Percentiles rank a stretch among this genome's conserved stretches.
Evolutionary conservation across 441 rosid genomes (phyloP).

Genomic region (Mallotus repandus): DNA sequence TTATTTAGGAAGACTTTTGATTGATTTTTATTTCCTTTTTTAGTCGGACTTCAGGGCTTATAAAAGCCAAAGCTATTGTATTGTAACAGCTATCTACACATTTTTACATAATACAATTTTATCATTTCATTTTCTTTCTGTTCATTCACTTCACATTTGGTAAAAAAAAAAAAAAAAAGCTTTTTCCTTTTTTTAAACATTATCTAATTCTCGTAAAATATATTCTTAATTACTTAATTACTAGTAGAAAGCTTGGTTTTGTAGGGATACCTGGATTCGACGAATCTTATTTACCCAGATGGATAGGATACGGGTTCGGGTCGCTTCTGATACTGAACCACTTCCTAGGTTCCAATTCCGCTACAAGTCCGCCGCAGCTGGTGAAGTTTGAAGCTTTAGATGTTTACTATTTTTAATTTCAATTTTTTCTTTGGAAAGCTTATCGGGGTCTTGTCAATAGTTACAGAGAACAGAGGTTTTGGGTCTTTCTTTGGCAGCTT

Average conservation of each 20-base stretch:
- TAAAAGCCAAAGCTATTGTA: too few species aligned
- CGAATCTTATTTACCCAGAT: slow-evolving; percentile 87
- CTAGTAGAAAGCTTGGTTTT: neutral
- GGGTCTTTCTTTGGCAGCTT: slow-evolving; percentile 78
- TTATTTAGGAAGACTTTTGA: too few species aligned
- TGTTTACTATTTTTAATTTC: neutral
- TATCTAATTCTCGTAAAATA: neutral
- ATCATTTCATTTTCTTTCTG: too few species aligned
- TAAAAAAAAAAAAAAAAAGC: slow-evolving; percentile 11
- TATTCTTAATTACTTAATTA: neutral
- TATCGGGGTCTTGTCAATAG: neutral
- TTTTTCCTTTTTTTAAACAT: neutral
- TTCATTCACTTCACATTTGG: slow-evolving; percentile 92
- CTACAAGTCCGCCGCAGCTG: slow-evolving; percentile 53
- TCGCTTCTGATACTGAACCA: slow-evolving; percentile 72
- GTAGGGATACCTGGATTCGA: slow-evolving; percentile 81
- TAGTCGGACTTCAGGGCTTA: too few species aligned
- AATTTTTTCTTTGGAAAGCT: neutral
- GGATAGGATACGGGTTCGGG: slow-evolving; percentile 91
- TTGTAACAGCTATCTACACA: too few species aligned
- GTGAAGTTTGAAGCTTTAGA: slow-evolving; percentile 28
- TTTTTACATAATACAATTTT: too few species aligned
- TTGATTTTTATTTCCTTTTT: too few species aligned
- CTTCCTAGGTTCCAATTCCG: slow-evolving; percentile 57
- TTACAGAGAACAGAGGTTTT: slow-evolving; percentile 74